Base-by-base conservation (phyloP, 192 early-diverging fungal species). In the Bifiguratus adelaidae region DNA sequence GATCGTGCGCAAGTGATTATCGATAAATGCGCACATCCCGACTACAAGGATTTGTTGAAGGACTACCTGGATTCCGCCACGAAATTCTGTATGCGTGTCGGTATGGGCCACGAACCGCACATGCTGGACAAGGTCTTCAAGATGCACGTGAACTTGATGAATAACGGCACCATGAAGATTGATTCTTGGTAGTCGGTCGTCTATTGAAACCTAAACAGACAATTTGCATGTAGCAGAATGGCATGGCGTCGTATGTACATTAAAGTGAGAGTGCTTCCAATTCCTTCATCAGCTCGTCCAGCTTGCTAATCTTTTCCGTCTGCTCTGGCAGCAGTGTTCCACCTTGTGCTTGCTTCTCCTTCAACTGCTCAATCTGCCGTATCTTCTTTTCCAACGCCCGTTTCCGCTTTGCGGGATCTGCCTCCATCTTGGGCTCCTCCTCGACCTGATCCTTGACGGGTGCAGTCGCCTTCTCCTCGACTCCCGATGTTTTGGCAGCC, bases 321-420 rank as follows among this genome's bases (percentile, higher is more conserved):
- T 87, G 83, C 13, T 85, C 84, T 7, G 56, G 35, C 7, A 63
- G 30, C 43, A 87, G 47, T 22, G 30, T 28, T 32, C 64, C 67
- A 2, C 77, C 79, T 16, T 57, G 60, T 12, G 50, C 45, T 26
- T 57, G 38, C 28, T 76, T 76, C 30, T 69, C 63, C 54, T 78
- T 66, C 18, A 87, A 33, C 37, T 84, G 68, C 18, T 74, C 61
- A 30, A 76, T 70, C 56, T 87, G 82, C 33, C 74, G 50, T 27
- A 84, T 45, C 55, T 87, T 87, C 55, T 87, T 87, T 41, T 77
- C 64, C 24, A 87, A 47, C 7, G 64, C 70, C 36, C 77, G 78
- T 20, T 78, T 50, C 26, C 65, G 68, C 58, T 85, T 81, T 15
- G 61, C 60, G 0, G 52, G 50, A 26, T 56, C 57, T 21, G 6